These are phyloP conservation scores for Leccinum imitatum DNA, from an alignment of 768 basidiomycete species.

Conservation along the genomic window DNA sequence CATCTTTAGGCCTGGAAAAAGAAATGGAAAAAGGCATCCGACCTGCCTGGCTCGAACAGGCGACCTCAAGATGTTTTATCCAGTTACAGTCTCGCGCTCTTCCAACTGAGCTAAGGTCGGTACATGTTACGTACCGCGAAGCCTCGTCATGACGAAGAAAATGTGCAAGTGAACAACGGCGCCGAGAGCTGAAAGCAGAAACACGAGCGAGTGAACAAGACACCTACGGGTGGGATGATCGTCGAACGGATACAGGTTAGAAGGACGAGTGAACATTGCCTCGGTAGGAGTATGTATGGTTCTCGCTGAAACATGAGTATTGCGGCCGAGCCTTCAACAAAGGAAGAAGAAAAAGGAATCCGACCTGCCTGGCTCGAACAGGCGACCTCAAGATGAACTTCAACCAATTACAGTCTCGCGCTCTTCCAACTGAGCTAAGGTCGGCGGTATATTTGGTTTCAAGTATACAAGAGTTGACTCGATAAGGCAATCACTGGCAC, in stretches of 20 bases:
- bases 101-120: constrained; percentile 44
- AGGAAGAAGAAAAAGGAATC: constrained; percentile 12
- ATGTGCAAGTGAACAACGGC: no score
- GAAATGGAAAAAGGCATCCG: constrained; percentile 31
- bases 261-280: no score
- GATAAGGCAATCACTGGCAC: not conserved
- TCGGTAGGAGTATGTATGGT: not conserved
- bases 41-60: constrained; percentile 65
- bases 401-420: constrained; percentile 44
- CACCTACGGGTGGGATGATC: no score
- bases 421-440: constrained; percentile 49
- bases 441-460: constrained; percentile 1
- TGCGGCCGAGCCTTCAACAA: not conserved
- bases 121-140: not conserved
- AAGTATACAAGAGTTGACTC: not conserved
- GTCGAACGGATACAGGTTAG: no score
- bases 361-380: constrained; percentile 45
- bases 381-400: constrained; percentile 42
- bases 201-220: no score
- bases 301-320: not conserved
- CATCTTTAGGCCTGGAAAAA: no score
- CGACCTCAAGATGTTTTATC: constrained; percentile 49
- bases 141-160: not conserved
- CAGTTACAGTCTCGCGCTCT: constrained; percentile 49
- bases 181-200: no score